A percentile compares a stretch with the other conserved stretches of the same genome.
These are phyloP conservation scores for Tritrichomonas foetus DNA, from an alignment of 208 protist genomes.

Conservation along the genomic window DNA sequence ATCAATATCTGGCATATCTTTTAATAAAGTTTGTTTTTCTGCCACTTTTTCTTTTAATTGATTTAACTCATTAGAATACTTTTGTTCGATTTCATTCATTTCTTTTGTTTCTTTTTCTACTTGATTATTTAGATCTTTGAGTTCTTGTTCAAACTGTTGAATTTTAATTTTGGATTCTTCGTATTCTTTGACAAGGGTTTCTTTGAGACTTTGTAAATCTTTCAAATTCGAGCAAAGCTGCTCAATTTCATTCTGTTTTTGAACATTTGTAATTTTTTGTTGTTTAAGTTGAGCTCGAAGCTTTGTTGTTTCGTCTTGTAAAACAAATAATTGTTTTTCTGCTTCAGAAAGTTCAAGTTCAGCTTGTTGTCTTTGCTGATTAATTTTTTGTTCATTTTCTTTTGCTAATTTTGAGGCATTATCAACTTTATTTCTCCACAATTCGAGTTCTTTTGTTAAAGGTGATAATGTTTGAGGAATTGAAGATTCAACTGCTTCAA, in stretches of 20 bases:
- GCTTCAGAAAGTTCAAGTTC: background rate
- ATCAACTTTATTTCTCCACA: constrained; percentile 9
- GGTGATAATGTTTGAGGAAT: background rate
- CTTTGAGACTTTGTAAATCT: background rate
- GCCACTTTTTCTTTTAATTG: background rate
- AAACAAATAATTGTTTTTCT: background rate
- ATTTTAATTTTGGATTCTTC: background rate
- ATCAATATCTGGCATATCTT: background rate
- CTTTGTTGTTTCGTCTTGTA: background rate
- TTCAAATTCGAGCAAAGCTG: background rate
- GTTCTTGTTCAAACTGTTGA: background rate
- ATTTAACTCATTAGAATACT: background rate
- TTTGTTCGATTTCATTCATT: background rate
- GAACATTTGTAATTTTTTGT: background rate
- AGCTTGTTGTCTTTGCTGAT: background rate
- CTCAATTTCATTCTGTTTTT: background rate
- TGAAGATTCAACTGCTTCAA: constrained; percentile 16
- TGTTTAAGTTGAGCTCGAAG: background rate
- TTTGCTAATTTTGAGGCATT: background rate
- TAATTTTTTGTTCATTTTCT: constrained; percentile 21
- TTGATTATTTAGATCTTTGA: background rate
- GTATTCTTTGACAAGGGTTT: background rate
- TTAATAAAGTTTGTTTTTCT: background rate
- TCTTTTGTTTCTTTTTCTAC: background rate
- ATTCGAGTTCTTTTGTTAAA: background rate